Base-by-base conservation (phyloP, 2,329 filamentous ascomycete species). In the Karstenula rhodostoma region DNA sequence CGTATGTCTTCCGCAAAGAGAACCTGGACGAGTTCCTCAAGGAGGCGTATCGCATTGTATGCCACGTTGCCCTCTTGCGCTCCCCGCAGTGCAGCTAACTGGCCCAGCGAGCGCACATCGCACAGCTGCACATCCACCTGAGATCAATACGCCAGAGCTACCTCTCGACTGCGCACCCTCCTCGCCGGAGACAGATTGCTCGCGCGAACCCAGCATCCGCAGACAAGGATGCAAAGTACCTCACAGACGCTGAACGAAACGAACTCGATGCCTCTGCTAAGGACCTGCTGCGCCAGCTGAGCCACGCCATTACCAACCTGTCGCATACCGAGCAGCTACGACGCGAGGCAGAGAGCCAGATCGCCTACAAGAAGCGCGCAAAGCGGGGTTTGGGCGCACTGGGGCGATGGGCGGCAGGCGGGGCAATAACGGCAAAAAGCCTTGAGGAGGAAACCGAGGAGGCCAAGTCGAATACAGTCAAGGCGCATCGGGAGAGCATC, bases 31-130 rank as follows among this genome's bases (percentile, higher is more conserved):
- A 91, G 71, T 99, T 98, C 75, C 83, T 98, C 35, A 93, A 94
- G 74, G 94, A 98, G 80, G 95, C 95, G 56, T 95, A 96, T 80
- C 88, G 90, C 75, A 97, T 98, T 78, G 94, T 96, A 82, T 72
- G 85, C 78, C 53, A 73, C 72, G 64, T 68, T 66, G 62, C 66
- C 58, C 35, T 47, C 49, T 56, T 55, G 40, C 27, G 49, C 58
- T 57, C 42, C 44, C 27, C 15, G 19, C 22, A 58, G 58, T 64
- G 66, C 70, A 76, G 65, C 71, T 72, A 60, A 70, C 59, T 29
- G 49, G 48, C 48, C 46, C 19, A 96, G 93, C 95, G 96, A 75
- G 86, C 89, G 8, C 93, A 96, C 75, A 96, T 98, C 62, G 81
- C 86, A 62, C 92, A 90, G 53, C 87, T 99, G 37, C 89, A 93